Base-by-base conservation (phyloP, 2,329 filamentous ascomycete species). In the Aspergillus floridensis region DNA sequence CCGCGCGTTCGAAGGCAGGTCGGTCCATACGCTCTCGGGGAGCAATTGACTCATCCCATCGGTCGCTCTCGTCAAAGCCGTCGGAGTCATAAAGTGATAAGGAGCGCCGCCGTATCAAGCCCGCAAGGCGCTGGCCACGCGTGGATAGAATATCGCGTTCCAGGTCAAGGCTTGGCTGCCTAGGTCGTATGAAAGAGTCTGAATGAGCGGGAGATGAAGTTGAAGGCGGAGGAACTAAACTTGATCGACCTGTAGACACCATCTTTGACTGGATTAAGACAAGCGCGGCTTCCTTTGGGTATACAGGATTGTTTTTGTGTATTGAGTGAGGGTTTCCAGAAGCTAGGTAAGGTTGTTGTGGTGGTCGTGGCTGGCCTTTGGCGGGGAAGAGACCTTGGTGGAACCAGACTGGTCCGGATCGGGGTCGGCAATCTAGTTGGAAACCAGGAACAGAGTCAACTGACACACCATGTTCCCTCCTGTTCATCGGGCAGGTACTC, bases 141-240 rank as follows among this genome's bases (percentile, higher is more conserved):
- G 76, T 76, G 7, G 74, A 73, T 14, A 77, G 65, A 32, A 76
- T 69, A 44, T 73, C 70, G n/a, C 66, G 65, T 49, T 72, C 70
- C 0, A 69, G 67, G 47, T 76, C 71, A n/a, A 74, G 68, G n/a
- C 68, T 73, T 8, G 70, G 70, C 26, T 68, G 61, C n/a, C 67
- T 66, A 2, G 70, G 68, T 12, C 52, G 66, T 26, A 66, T 62
- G 1, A 60, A 55, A 24, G 63, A 58, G 14, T 63, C 62, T 4
- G 59, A 46, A 14, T 50, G 55, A 6, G 58, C 38, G 11, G 60
- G 59, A 10, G 64, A 61, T 16, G 63, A 58, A 1, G 57, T 46
- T 3, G 49, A 19, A 29, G 56, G 52, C 10, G 53, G 58, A 10
- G 60, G 59, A 48, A 58, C 54, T 0, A 49, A 60, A 32, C 48